These are phyloP conservation scores for Turritis glabra DNA, from an alignment of 345 rosid genomes.

Conservation along the genomic window DNA sequence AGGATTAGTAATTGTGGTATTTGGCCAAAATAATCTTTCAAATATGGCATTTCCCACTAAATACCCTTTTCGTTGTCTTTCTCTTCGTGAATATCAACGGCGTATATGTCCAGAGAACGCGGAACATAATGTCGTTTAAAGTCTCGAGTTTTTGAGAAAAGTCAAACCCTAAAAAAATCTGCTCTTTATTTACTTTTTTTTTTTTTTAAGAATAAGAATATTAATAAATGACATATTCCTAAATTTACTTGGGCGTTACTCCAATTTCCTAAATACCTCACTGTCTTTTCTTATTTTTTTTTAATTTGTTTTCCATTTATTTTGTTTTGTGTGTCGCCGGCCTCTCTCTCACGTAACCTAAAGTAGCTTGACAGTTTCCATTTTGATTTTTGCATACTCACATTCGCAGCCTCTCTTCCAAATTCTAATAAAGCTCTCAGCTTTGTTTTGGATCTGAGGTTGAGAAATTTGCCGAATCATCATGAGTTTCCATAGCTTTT, in stretches of 20 bases:
- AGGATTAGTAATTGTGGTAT: too few species aligned
- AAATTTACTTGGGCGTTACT: constrained; percentile 40
- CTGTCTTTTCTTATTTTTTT: constrained; percentile 6
- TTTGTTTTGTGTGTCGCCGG: not conserved
- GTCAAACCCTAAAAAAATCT: constrained; percentile 8
- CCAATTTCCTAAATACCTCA: constrained; percentile 26
- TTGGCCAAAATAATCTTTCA: too few species aligned
- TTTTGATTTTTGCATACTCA: constrained; percentile 18
- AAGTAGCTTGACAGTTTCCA: constrained; percentile 17
- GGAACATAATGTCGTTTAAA: not conserved
- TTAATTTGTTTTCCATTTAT: not conserved
- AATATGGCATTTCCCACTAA: too few species aligned
- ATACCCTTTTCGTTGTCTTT: too few species aligned
- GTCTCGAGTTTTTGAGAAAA: not conserved
- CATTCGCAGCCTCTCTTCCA: constrained; percentile 28
- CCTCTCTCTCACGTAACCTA: constrained; percentile 25
- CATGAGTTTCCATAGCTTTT: constrained; percentile 48
- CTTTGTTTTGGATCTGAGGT: constrained; percentile 14
- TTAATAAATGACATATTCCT: not conserved
- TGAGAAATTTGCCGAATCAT: not conserved
- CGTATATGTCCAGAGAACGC: not conserved
- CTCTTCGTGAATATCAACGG: too few species aligned
- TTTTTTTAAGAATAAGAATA: not conserved
- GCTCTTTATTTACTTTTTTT: not conserved
- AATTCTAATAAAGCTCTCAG: constrained; percentile 8